Percentiles rank a stretch among this genome's conserved stretches.
These are phyloP conservation scores for Fragilariopsis cylindrus DNA, from an alignment of 108 stramenopile genomes.

Conservation along the genomic window DNA sequence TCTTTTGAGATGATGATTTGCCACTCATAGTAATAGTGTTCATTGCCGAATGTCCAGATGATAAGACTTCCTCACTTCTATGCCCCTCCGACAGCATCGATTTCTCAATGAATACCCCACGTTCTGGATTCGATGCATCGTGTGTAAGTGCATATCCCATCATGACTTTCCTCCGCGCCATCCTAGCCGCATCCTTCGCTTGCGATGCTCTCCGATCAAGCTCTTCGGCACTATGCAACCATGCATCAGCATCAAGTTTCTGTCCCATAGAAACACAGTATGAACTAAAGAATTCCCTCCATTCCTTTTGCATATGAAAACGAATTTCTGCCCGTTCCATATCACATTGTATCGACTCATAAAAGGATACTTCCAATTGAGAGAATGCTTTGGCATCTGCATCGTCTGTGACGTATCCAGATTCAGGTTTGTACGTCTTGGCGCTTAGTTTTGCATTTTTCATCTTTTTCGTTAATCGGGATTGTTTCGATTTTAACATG, in stretches of 20 bases:
- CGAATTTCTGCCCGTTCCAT: conserved; percentile 76
- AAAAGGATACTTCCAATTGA: conserved; percentile 63
- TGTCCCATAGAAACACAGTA: conserved; percentile 62
- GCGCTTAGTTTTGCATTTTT: conserved; percentile 84
- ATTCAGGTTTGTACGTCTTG: conserved; percentile 46
- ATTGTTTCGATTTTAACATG: conserved; percentile 89
- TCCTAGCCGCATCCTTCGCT: conserved; percentile 70
- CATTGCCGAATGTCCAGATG: conserved; percentile 14
- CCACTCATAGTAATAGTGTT: neutral
- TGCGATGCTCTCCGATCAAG: conserved; percentile 72
- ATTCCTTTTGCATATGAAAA: conserved; percentile 88
- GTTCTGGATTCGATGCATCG: conserved; percentile 50
- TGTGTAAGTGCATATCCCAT: conserved; percentile 78
- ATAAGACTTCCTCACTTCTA: conserved; percentile 22
- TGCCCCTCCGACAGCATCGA: conserved; percentile 22
- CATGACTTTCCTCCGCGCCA: conserved; percentile 70
- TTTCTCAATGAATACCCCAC: conserved; percentile 83
- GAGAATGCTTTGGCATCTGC: conserved; percentile 60
- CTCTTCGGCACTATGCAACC: conserved; percentile 77
- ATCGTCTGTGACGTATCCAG: conserved; percentile 43
- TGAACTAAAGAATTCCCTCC: conserved; percentile 79
- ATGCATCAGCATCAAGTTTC: conserved; percentile 61
- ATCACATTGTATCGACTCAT: conserved; percentile 55
- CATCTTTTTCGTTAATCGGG: conserved; percentile 91
- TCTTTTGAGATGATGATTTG: neutral